Percentiles rank a stretch among this genome's conserved stretches.
These are phyloP conservation scores for Arctium minus DNA, from an alignment of 129 eudicot genomes.

Conservation along the genomic window DNA sequence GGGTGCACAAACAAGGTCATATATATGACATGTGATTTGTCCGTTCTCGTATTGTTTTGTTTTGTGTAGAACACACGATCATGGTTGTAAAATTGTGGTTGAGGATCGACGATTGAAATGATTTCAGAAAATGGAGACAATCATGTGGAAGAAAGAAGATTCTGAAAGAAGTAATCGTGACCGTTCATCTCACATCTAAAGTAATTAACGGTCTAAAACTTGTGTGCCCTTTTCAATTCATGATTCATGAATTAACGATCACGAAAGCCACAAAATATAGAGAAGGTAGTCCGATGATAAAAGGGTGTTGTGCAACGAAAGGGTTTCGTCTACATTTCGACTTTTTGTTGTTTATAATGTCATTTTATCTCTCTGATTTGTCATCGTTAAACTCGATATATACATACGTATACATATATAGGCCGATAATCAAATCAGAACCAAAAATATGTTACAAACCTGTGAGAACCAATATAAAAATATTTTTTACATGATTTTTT, in stretches of 20 bases:
- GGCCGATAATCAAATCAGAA: too few relatives aligned
- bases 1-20: too few relatives aligned
- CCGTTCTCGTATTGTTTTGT: background rate
- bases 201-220: background rate
- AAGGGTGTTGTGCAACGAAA: conserved; percentile 1
- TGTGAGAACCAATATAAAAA: too few relatives aligned
- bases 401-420: background rate
- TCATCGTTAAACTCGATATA: background rate
- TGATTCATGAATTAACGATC: background rate
- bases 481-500: too few relatives aligned
- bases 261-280: background rate
- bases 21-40: too few relatives aligned
- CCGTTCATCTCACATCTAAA: conserved; percentile 42
- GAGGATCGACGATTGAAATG: conserved; percentile 66
- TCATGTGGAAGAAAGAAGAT: conserved; percentile 56
- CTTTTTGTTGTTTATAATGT: conserved; percentile 17
- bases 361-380: conserved; percentile 4
- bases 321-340: background rate
- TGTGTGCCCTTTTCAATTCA: background rate
- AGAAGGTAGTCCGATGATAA: background rate
- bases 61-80: background rate
- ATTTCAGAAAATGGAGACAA: conserved; percentile 55
- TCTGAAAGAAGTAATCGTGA: conserved; percentile 51
- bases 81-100: conserved; percentile 16
- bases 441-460: too few relatives aligned